Evolutionary conservation across 2,329 filamentous ascomycete genomes (phyloP).

Genomic region (Neonectria punicea): DNA sequence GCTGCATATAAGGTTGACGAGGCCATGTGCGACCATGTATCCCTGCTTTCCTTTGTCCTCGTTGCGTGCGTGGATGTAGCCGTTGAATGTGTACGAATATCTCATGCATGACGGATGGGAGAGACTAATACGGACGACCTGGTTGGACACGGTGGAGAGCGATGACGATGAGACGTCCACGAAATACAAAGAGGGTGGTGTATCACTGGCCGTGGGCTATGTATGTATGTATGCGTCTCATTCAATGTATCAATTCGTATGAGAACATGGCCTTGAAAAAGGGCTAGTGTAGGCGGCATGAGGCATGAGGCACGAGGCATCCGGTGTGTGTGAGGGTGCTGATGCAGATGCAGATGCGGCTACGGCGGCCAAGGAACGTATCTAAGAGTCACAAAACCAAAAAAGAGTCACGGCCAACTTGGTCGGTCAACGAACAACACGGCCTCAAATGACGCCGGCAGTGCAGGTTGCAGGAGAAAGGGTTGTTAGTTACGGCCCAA

Average conservation of each 20-base stretch:
- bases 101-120: conserved; percentile 2
- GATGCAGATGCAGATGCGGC: conserved; percentile 19
- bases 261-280: neutral
- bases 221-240: neutral
- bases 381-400: neutral
- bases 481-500: conserved; percentile 16
- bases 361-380: conserved; percentile 23
- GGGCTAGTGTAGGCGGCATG: neutral
- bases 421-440: neutral
- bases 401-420: conserved; percentile 2
- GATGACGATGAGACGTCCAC: conserved; percentile 9
- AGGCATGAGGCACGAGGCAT: conserved; percentile 5
- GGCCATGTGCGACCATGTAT: conserved; percentile 2
- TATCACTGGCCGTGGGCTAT: neutral
- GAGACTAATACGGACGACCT: conserved; percentile 2
- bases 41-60: conserved; percentile 2
- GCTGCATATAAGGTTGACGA: conserved; percentile 18
- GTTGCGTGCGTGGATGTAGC: conserved; percentile 1
- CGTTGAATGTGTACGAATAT: conserved; percentile 6
- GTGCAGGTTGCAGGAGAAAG: neutral
- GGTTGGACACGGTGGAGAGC: conserved; percentile 6
- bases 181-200: neutral
- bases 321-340: conserved; percentile 15
- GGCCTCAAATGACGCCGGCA: conserved; percentile 4
- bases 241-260: too few species aligned